Evolutionary conservation across 306 rosid species (phyloP).

Genomic region (Malus sylvestris): DNA sequence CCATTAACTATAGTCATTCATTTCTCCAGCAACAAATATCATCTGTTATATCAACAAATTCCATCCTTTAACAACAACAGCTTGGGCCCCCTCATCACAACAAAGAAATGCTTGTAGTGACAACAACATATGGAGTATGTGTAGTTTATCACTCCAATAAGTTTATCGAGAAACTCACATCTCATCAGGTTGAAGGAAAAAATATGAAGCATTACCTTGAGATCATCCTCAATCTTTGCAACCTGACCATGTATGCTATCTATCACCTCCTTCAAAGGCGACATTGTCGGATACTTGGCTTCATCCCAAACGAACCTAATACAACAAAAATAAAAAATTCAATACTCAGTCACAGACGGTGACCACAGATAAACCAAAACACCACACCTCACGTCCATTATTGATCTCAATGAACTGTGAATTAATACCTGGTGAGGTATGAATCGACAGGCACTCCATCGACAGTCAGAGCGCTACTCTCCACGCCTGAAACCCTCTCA

Average conservation of each 20-base stretch:
- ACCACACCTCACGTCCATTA: conserved; percentile 1
- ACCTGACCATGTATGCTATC: conserved; percentile 77
- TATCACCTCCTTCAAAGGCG: conserved; percentile 66
- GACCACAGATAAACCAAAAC: not conserved
- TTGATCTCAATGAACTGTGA: not conserved
- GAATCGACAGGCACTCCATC: conserved; percentile 98
- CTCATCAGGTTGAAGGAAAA: not conserved
- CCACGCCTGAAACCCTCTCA: conserved; percentile 60
- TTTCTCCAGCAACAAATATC: not conserved
- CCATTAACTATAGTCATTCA: not conserved
- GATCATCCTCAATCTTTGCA: conserved; percentile 91
- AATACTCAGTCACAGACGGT: not conserved
- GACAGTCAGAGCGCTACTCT: conserved; percentile 60
- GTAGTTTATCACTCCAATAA: not conserved
- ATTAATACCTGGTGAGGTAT: conserved; percentile 64
- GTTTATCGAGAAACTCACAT: not conserved
- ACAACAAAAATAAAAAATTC: not conserved
- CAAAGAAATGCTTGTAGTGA: not conserved
- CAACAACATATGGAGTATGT: not conserved
- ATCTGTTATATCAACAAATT: not conserved
- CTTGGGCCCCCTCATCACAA: not conserved
- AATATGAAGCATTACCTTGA: conserved; percentile 43
- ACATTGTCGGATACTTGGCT: conserved; percentile 87
- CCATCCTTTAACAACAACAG: not conserved
- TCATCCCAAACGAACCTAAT: conserved; percentile 91